phyloP scores from a whole-genome alignment of 1,284 basidiomycete genomes.

The Moesziomyces globuligerus region DNA sequence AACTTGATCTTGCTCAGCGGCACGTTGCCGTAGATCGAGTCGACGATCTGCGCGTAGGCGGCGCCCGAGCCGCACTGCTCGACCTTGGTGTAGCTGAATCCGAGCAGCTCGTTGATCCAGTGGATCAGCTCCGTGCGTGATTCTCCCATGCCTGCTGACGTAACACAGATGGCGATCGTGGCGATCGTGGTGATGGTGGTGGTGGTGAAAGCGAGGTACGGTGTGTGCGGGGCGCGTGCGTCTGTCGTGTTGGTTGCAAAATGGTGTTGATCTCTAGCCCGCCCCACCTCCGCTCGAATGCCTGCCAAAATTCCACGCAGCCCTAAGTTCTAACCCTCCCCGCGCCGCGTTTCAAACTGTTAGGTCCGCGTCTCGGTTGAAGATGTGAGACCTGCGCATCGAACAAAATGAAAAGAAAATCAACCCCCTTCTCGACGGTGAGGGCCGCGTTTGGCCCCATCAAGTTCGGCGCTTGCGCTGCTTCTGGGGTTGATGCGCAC shows the following conservation, averaged over 20 bases:
- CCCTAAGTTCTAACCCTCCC: no score
- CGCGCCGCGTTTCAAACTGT: no score
- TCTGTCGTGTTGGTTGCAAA: constrained; percentile 1
- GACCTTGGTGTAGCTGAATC: constrained; percentile 86
- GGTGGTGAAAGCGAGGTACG: background rate
- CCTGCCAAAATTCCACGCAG: no score
- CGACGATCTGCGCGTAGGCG: constrained; percentile 74
- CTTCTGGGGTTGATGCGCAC: no score
- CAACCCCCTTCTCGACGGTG: no score
- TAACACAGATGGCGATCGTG: background rate
- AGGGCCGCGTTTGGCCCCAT: no score
- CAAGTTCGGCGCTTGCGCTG: no score
- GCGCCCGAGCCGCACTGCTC: constrained; percentile 78
- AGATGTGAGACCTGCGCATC: no score
- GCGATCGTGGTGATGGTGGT: constrained; percentile 1
- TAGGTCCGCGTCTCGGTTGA: no score
- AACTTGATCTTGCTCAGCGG: constrained; percentile 62
- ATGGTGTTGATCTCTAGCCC: constrained; percentile 28
- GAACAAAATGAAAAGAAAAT: no score
- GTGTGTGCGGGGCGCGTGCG: constrained; percentile 6
- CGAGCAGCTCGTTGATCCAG: constrained; percentile 94
- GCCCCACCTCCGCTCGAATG: no score
- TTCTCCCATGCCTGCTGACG: constrained; percentile 54
- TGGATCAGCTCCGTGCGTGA: constrained; percentile 83
- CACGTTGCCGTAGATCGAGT: constrained; percentile 80